Evolutionary conservation across 805 yeast species (phyloP).

Genomic region (Wickerhamomyces strasburgensis): DNA sequence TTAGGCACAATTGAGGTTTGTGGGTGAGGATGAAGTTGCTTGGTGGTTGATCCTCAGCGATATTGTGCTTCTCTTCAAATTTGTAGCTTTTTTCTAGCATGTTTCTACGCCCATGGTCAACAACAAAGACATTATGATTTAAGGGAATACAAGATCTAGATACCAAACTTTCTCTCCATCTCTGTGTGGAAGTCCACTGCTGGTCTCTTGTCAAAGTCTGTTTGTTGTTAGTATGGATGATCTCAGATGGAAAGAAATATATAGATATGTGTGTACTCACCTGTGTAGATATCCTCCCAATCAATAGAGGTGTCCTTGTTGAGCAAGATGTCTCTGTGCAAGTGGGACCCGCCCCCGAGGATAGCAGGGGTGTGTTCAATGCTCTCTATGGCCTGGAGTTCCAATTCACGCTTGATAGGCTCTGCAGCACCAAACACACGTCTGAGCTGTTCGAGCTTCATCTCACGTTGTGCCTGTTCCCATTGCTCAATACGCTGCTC

Average conservation of each 20-base stretch:
- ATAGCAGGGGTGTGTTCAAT: constrained; percentile 65
- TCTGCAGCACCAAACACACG: constrained; percentile 89
- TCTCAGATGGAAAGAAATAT: neutral
- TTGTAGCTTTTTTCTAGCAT: no score
- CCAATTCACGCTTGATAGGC: constrained; percentile 91
- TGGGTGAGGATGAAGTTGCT: no score
- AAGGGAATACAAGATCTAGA: neutral
- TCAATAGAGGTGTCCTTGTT: constrained; percentile 75
- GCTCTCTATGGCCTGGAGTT: constrained; percentile 62
- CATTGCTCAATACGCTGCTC: constrained; percentile 71
- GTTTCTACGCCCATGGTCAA: no score
- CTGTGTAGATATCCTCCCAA: constrained; percentile 90
- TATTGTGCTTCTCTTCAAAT: no score
- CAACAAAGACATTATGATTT: neutral
- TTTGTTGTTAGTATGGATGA: constrained; percentile 11
- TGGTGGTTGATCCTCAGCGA: no score
- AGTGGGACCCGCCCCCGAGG: constrained; percentile 51
- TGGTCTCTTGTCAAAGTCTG: constrained; percentile 37
- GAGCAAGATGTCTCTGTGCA: constrained; percentile 74
- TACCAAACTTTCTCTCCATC: constrained; percentile 53
- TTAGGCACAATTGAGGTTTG: no score
- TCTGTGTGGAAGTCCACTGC: constrained; percentile 61
- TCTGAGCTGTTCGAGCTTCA: constrained; percentile 72
- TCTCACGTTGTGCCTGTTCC: constrained; percentile 70
- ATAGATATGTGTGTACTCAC: constrained; percentile 24